Conservation (phyloP, 495 filamentous ascomycete species). For the Hypoxylon cercidicola region DNA sequence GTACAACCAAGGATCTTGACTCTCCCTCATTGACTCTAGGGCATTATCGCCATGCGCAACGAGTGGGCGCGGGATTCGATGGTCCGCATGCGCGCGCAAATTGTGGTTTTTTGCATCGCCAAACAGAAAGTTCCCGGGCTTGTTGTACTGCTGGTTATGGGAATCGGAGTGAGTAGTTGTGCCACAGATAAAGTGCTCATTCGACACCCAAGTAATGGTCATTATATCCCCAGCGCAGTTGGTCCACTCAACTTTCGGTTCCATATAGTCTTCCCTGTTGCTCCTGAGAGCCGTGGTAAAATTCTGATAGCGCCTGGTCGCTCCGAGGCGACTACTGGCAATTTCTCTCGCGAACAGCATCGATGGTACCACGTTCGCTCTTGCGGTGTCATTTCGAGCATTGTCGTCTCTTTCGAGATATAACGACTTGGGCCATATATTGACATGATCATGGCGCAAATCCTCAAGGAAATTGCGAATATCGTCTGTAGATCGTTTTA, state of each 20-base stretch:
- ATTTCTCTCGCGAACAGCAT: constrained; percentile 56
- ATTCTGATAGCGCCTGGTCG: constrained; percentile 45
- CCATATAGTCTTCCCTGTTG: constrained; percentile 57
- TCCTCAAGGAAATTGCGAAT: constrained; percentile 51
- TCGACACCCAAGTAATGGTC: constrained; percentile 65
- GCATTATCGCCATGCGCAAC: constrained; percentile 64
- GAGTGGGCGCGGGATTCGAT: constrained; percentile 68
- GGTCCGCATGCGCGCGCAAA: constrained; percentile 74
- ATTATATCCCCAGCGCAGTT: constrained; percentile 69
- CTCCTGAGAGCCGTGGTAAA: constrained; percentile 53
- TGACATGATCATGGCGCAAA: constrained; percentile 28
- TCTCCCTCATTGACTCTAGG: constrained; percentile 65
- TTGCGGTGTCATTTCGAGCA: constrained; percentile 36
- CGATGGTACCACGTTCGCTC: constrained; percentile 43
- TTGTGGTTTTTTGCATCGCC: constrained; percentile 67
- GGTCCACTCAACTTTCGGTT: constrained; percentile 59
- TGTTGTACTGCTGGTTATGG: constrained; percentile 86
- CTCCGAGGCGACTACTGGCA: constrained; percentile 46
- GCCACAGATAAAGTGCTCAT: constrained; percentile 66
- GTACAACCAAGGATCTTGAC: constrained; percentile 76
- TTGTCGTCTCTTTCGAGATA: constrained; percentile 43
- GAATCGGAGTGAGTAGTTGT: constrained; percentile 78
- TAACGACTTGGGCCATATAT: constrained; percentile 30
- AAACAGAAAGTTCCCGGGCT: constrained; percentile 77
- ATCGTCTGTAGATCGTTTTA: constrained; percentile 42